These are phyloP conservation scores for Glycine soja DNA, from an alignment of 306 rosid genomes.

Conservation along the genomic window DNA sequence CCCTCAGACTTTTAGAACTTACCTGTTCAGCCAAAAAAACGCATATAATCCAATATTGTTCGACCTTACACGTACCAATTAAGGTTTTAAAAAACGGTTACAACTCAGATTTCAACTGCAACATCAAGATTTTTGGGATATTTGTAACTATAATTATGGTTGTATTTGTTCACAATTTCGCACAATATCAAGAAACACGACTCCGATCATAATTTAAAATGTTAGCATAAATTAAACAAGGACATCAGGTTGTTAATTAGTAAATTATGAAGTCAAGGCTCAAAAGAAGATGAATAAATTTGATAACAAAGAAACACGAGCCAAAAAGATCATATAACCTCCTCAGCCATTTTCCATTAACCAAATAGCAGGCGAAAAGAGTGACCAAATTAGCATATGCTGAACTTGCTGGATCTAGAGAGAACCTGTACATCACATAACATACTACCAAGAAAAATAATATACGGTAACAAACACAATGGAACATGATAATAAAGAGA, in stretches of 20 bases:
- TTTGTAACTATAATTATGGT: neutral
- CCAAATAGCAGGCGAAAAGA: constrained; percentile 16
- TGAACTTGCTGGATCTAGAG: constrained; percentile 24
- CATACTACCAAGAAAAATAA: no score
- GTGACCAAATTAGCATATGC: constrained; percentile 24
- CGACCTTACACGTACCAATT: neutral
- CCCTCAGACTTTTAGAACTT: neutral
- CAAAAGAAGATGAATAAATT: neutral
- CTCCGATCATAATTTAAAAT: neutral
- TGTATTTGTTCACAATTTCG: neutral
- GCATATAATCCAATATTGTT: no score
- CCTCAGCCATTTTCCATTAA: no score
- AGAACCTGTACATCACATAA: constrained; percentile 45
- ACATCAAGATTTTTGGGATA: neutral
- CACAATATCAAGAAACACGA: neutral
- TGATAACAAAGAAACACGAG: neutral
- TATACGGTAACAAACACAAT: no score
- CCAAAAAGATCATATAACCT: neutral
- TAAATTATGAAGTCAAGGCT: neutral
- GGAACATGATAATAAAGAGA: no score
- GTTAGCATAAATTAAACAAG: neutral
- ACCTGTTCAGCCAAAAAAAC: no score
- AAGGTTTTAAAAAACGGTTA: neutral
- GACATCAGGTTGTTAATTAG: neutral
- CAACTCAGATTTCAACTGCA: neutral